Base-by-base conservation (phyloP, 148 eudicot genomes). In the Camellia granthamiana region DNA sequence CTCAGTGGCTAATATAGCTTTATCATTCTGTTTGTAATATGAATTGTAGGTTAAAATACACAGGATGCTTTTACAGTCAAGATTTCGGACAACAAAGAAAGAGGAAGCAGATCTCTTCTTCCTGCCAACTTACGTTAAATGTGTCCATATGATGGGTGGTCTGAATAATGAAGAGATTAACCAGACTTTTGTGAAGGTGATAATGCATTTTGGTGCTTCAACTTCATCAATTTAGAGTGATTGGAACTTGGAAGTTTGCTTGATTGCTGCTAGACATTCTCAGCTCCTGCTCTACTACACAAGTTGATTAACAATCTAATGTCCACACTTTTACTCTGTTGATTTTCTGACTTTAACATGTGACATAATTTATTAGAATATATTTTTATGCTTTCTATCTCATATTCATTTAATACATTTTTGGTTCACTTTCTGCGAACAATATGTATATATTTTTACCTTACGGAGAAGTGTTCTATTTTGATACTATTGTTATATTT, bases 61-160 rank as follows among this genome's bases (percentile, higher is more conserved):
- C 85, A 89, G 82, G 80, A 72, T 92, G 85, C 84, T 94, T 56
- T 83, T 94, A 86, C 84, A 88, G 69, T 92, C 98, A 30, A 89
- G 90, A 80, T 94, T 86, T 72, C 90, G 93, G 75, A 92, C 95
- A 52, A 77, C 76, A 76, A 85, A 86, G 69, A 94, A 91, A 84
- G 93, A 84, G 69, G 93, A 91, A 62, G 98, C 98, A 5, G 95
- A 94, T 90, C 84, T 94, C 70, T 94, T 92, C 85, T 94, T 92
- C 61, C 97, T 94, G 14, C 98, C 98, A 16, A 74, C 93, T 75
- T 94, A 94, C 86, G 88, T 87, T 47, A 94, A 92, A 86, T 94
- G 98, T 83, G 95, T 94, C 64, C 88, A 93, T 46, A 92, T 94
- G 98, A 87, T 89, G 90, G 98, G 98, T 65, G 97, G 97, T 80